A percentile compares a stretch with the other conserved stretches of the same genome.
Conservation (phyloP, 257 asterid species). For the Solanum bulbocastanum region DNA sequence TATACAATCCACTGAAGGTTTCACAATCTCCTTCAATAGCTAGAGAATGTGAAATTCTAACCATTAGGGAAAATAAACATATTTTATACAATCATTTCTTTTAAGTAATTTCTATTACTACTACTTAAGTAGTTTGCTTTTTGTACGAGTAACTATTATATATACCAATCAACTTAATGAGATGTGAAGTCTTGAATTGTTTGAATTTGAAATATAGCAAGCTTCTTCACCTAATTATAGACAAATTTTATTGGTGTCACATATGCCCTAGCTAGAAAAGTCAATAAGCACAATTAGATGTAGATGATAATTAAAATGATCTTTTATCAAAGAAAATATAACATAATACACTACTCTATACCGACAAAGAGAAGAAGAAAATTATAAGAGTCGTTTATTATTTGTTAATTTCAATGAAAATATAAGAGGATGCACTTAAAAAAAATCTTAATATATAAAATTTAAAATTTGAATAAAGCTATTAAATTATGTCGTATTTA, state of each 20-base stretch:
- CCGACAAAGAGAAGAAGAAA: too few relatives aligned
- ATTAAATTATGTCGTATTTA: too few relatives aligned
- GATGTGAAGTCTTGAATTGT: background rate
- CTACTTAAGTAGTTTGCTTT: background rate
- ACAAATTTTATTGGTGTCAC: background rate
- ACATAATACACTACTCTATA: too few relatives aligned
- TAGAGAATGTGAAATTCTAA: background rate
- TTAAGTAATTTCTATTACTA: background rate
- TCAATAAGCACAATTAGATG: background rate
- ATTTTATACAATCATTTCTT: background rate
- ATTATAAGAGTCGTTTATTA: too few relatives aligned
- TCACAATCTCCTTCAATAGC: background rate
- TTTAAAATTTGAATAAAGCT: too few relatives aligned
- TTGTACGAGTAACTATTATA: background rate
- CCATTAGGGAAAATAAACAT: background rate
- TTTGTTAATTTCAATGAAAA: too few relatives aligned
- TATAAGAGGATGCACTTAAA: too few relatives aligned
- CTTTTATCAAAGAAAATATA: too few relatives aligned
- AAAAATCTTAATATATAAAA: too few relatives aligned
- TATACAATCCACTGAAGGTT: background rate
- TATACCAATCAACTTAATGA: background rate
- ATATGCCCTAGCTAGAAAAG: background rate
- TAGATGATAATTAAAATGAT: background rate
- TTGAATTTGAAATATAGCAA: background rate
- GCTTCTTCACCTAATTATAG: background rate